Base-by-base conservation (phyloP, 345 rosid species). In the Adansonia digitata region DNA sequence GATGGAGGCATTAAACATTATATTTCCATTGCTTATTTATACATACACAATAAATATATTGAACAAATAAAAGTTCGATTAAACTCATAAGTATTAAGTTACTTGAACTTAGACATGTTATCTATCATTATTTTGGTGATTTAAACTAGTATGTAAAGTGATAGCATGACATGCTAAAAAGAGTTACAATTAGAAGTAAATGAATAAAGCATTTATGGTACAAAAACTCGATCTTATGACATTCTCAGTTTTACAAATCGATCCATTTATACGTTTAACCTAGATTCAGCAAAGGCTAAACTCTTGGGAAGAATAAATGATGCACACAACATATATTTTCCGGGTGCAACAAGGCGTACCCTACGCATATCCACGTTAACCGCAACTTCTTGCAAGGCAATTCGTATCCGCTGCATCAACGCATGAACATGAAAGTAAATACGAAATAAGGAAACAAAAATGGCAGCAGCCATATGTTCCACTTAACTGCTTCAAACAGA, bases 261-360 rank as follows among this genome's bases (percentile, higher is more conserved):
- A 35, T 63, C 66, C 34, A 26, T 22, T 57, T 72, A 73, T 49
- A 51, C 69, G 48, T 53, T 65, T 29, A 39, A 22, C 31, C 11
- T 69, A 40, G 46, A 56, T 46, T 77, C 81, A 49, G 89, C 84
- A 77, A 82, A 90, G 53, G 96, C 96, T 80, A 92, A 92, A 71
- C 85, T 91, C 77, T 56, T 77, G 5, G 98, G 97, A 37, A 94
- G 94, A 60, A 83, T 76, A 75, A 94, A 94, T 70, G 91, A 91
- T 14, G 97, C 97, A 81, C 94, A 85, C 20, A 94, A 57, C 98
- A 94, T 92, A 90, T 93, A 91, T 88, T 94, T 94, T 46, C 97
- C 93, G 0, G 97, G 98, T 39, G 98, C 94, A 31, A 60, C 69
- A 5, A n/a, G 49, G 29, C 49, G 92, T 11, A 64, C 48, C 17